Evolutionary conservation across 768 basidiomycete species (phyloP).

Genomic region (Lactifluus volemus): DNA sequence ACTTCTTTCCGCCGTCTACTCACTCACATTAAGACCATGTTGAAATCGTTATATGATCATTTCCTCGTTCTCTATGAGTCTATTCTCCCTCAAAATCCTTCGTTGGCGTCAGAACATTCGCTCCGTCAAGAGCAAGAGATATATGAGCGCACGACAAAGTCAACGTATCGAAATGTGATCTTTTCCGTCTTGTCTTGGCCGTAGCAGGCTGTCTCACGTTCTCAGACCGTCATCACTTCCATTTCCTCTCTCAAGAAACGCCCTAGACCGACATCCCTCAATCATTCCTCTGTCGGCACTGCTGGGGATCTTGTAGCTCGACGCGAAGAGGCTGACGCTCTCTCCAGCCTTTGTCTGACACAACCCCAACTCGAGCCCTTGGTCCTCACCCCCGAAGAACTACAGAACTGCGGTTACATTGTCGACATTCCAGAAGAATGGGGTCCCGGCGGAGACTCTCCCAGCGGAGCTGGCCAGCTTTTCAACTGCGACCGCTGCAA

Average conservation of each 20-base stretch:
- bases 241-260: slow-evolving; percentile 46
- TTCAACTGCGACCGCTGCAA: slow-evolving; percentile 75
- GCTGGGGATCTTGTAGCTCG: slow-evolving; percentile 53
- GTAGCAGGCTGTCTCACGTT: slow-evolving; percentile 5
- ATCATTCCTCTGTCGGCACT: slow-evolving; percentile 73
- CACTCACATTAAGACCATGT: slow-evolving; percentile 44
- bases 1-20: background rate
- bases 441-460: slow-evolving; percentile 54
- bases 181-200: slow-evolving; percentile 17
- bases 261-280: slow-evolving; percentile 42
- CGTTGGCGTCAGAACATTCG: slow-evolving; percentile 69
- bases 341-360: slow-evolving; percentile 43
- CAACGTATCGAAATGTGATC: slow-evolving; percentile 73
- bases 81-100: slow-evolving; percentile 44
- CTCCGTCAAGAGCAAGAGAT: slow-evolving; percentile 75
- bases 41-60: slow-evolving; percentile 66
- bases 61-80: slow-evolving; percentile 58
- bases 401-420: slow-evolving; percentile 65
- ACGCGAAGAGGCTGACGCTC: slow-evolving; percentile 27
- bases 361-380: slow-evolving; percentile 45
- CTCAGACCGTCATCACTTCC: slow-evolving; percentile 43
- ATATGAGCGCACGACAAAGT: slow-evolving; percentile 62
- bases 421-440: slow-evolving; percentile 46
- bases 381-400: slow-evolving; percentile 46
- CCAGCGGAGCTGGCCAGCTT: slow-evolving; percentile 52